Evolutionary conservation across 805 yeast genomes (phyloP), one percentile per base, ranked within the genome.

Genomic region (Saccharomycopsis malanga): DNA sequence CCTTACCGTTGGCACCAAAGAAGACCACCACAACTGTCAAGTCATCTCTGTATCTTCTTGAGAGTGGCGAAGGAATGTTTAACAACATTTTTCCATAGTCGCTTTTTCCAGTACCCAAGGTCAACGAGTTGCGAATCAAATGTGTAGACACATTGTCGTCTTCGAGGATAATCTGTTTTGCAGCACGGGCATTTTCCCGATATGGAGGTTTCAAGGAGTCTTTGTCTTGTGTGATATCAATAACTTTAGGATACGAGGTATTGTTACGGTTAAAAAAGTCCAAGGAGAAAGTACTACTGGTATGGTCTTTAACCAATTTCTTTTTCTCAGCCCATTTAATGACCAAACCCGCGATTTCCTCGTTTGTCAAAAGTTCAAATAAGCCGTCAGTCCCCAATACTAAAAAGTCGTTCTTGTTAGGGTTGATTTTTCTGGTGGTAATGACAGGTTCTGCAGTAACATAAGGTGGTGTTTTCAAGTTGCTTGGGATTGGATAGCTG

Each of bases 361-460:
- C 96, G 63, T 89, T 89, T 18, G 91, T 77, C 48, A 93, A 71
- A 77, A 91, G 75, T 63, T 93, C 98, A 64, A 82, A 93, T 44
- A 93, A 70, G 0, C 98, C 98, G 66, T 93, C 98, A 18, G 94
- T 81, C 0, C 91, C 98, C 76, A 93, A 70, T 27, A 93, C 95
- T 61, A 93, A 67, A 58, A 93, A 93, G 60, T 87, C 93, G 54
- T 85, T 81, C 54, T 81, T 77, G 18, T 73, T 69, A 1, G 88
- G 83, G 43, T 73, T 73, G 42, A 89, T 74, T 58, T 81, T 78
- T 10, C 89, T 83, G 2, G 95, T 81, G 2, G 96, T 83, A 22
- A 89, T 73, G 24, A 84, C 95, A 0, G 98, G 98, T 62, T 83
- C 89, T 0, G 98, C 98, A 1, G 98, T 93, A 32, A 93, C 97